Conservation (phyloP, 495 filamentous ascomycete genomes). For the Aspergillus avenaceus region DNA sequence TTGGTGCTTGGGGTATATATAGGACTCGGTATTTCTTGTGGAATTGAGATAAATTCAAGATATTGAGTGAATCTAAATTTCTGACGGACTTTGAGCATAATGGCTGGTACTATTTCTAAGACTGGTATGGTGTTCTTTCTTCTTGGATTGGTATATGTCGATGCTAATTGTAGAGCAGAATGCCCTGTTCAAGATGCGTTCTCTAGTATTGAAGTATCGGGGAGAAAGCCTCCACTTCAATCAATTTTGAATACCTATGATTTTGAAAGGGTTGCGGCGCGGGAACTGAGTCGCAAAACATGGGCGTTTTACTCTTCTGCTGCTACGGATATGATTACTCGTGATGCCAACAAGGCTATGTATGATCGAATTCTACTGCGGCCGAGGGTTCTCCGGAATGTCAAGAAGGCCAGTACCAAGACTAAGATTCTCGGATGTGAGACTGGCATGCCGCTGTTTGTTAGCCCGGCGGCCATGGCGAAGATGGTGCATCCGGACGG, state of each 20-base stretch:
- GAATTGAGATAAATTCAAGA: too few species aligned
- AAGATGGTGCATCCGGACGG: slow-evolving; percentile 58
- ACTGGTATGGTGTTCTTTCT: too few species aligned
- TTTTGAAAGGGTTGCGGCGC: slow-evolving; percentile 57
- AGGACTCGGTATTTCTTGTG: too few species aligned
- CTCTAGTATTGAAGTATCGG: too few species aligned
- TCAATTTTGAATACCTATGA: slow-evolving; percentile 60
- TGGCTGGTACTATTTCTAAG: too few species aligned
- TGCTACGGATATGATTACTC: slow-evolving; percentile 63
- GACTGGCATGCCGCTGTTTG: slow-evolving; percentile 54
- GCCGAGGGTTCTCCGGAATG: slow-evolving; percentile 65
- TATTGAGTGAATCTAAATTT: too few species aligned
- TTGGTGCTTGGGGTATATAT: too few species aligned
- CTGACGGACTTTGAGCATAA: too few species aligned
- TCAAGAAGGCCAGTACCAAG: slow-evolving; percentile 42
- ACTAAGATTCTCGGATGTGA: slow-evolving; percentile 53
- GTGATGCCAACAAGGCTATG: slow-evolving; percentile 37
- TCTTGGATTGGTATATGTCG: too few species aligned
- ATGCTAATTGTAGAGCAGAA: too few species aligned
- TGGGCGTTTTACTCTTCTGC: slow-evolving; percentile 72
- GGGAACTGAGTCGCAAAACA: slow-evolving; percentile 55
- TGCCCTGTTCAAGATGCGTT: too few species aligned
- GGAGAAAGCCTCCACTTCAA: slow-evolving; percentile 52
- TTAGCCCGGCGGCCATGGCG: slow-evolving; percentile 68
- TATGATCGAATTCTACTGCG: slow-evolving; percentile 59